Conservation (phyloP, 23 red algal genomes). For the Agarophyton chilense region DNA sequence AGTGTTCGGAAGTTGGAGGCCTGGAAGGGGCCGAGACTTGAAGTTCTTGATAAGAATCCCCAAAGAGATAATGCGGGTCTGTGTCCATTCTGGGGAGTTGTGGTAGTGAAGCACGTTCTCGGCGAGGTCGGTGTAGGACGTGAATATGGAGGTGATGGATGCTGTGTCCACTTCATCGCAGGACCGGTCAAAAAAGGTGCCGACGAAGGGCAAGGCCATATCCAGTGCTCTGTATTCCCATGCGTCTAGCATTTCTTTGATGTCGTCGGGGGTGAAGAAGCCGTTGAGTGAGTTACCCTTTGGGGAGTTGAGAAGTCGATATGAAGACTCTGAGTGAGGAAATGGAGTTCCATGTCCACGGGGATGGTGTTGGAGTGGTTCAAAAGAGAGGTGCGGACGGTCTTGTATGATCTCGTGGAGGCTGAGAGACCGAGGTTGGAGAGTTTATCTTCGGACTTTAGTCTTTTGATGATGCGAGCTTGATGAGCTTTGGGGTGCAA, state of each 20-base stretch:
- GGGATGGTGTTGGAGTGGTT: neutral
- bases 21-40: neutral
- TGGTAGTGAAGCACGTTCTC: neutral
- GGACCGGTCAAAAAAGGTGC: slow-evolving; percentile 9
- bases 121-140: neutral
- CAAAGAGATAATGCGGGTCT: no score
- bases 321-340: neutral
- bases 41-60: neutral
- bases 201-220: slow-evolving; percentile 49
- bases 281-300: neutral
- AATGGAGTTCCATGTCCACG: neutral
- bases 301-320: slow-evolving; percentile 7
- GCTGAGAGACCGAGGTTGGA: neutral
- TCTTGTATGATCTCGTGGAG: neutral
- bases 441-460: neutral
- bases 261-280: neutral
- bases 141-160: neutral
- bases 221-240: slow-evolving; percentile 20
- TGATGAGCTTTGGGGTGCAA: neutral
- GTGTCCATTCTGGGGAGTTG: no score
- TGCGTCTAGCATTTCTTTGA: slow-evolving; percentile 32
- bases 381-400: neutral
- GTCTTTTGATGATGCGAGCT: neutral
- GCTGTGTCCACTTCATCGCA: slow-evolving; percentile 24
- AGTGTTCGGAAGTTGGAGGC: neutral